Evolutionary conservation across 257 asterid species (phyloP), one percentile per base, ranked within the genome.

Genomic region (Solanum chaucha): DNA sequence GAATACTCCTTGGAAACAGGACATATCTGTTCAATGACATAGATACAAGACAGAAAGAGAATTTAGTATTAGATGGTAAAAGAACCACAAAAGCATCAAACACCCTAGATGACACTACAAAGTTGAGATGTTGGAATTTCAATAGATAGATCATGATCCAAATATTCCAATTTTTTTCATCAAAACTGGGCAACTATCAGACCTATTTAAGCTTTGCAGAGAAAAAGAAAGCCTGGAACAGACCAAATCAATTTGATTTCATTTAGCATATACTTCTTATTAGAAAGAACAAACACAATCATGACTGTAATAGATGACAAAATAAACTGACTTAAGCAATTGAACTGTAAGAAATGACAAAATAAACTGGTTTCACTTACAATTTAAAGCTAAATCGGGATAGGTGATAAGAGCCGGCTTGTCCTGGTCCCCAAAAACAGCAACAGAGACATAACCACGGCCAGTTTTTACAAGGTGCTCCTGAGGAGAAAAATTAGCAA

Each of bases 321-420:
- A 41, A 38, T 84, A 59, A 71, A 87, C 44, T n/a, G n/a, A 15
- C 40, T 38, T 82, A 68, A 35, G 88, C 86, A 80, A 72, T 70
- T 67, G 61, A 44, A 64, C 32, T 41, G 85, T 73, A 9, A 35
- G 40, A 51, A 3, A 70, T 78, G 83, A 91, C 80, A 84, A 36
- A 41, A 44, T 86, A 67, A 71, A 87, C 38, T 20, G 26, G 36
- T 70, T 59, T 87, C 83, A 90, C 98, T 97, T 90, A 97, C 99
- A 92, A 90, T 97, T 96, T 86, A 96, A 90, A 73, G 98, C 99
- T 93, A 97, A 93, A 90, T 97, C 99, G 32, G 99, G 99, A 91
- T 96, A 97, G 22, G 99, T 97, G 84, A 96, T 90, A 28, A 97
- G 95, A 89, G 98, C 98, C 22, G 99, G 99, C 91, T 96, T 97